These are phyloP conservation scores for Trametes meyenii DNA, from an alignment of 768 basidiomycete genomes.

Conservation along the genomic window DNA sequence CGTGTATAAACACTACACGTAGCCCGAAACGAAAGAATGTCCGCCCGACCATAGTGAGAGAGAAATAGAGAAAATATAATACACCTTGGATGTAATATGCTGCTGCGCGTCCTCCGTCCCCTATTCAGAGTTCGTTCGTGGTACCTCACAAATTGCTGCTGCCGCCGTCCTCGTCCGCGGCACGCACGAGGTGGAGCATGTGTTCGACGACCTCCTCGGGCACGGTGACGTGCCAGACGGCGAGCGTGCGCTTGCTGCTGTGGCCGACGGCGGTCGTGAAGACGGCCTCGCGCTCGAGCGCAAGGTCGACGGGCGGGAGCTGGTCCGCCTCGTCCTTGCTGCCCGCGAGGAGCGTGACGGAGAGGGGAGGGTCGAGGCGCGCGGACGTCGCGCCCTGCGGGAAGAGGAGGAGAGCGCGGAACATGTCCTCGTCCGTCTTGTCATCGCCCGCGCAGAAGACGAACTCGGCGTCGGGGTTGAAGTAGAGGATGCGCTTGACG, in stretches of 20 bases:
- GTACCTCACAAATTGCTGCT: constrained; percentile 9
- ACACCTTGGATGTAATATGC: constrained; percentile 9
- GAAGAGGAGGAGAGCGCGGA: constrained; percentile 81
- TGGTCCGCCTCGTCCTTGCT: constrained; percentile 31
- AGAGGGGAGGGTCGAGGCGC: constrained; percentile 58
- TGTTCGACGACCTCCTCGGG: constrained; percentile 86
- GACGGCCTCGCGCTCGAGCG: constrained; percentile 66
- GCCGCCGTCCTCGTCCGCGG: background rate
- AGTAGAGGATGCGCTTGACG: constrained; percentile 90
- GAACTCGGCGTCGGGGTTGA: constrained; percentile 92
- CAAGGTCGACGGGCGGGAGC: constrained; percentile 57
- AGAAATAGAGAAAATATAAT: background rate
- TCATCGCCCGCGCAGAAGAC: constrained; percentile 98
- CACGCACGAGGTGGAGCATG: constrained; percentile 61
- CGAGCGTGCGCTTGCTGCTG: constrained; percentile 85
- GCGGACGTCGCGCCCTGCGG: constrained; percentile 32
- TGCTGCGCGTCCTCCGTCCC: background rate
- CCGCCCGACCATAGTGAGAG: background rate
- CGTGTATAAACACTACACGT: background rate
- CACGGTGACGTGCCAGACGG: constrained; percentile 89
- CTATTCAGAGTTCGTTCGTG: background rate
- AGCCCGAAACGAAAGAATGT: background rate
- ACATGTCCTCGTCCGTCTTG: constrained; percentile 99
- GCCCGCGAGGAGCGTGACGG: constrained; percentile 40
- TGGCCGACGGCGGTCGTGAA: constrained; percentile 96